Evolutionary conservation across 306 rosid genomes (phyloP).

Genomic region (Prunus mira): DNA sequence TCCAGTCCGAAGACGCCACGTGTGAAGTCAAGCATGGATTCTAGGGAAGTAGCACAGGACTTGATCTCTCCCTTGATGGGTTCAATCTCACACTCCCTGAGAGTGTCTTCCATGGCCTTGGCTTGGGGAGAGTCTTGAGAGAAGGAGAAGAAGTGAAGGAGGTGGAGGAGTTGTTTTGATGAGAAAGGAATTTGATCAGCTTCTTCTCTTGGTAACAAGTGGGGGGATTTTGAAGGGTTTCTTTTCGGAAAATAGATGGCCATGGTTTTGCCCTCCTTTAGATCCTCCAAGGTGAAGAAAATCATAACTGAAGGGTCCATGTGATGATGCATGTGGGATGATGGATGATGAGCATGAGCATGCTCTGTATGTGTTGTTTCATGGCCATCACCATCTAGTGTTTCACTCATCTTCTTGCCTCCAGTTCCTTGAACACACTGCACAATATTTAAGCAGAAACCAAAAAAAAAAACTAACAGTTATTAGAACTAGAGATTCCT

Average conservation of each 20-base stretch:
- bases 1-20: slow-evolving; percentile 32
- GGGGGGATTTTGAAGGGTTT: slow-evolving; percentile 54
- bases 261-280: slow-evolving; percentile 50
- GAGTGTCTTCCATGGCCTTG: slow-evolving; percentile 63
- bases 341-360: slow-evolving; percentile 16
- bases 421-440: slow-evolving; percentile 34
- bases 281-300: slow-evolving; percentile 63
- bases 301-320: slow-evolving; percentile 50
- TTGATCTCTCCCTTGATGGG: slow-evolving; percentile 71
- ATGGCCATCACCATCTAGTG: background rate
- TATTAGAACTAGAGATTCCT: too few relatives aligned
- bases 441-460: background rate
- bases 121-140: slow-evolving; percentile 59
- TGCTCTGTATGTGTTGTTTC: slow-evolving; percentile 9
- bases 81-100: slow-evolving; percentile 51
- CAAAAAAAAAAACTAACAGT: background rate
- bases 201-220: slow-evolving; percentile 42
- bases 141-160: slow-evolving; percentile 47
- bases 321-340: slow-evolving; percentile 30
- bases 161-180: slow-evolving; percentile 38
- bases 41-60: slow-evolving; percentile 67
- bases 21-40: slow-evolving; percentile 65
- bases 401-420: slow-evolving; percentile 22
- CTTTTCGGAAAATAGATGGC: slow-evolving; percentile 63
- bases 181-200: slow-evolving; percentile 67